A percentile compares a stretch with the other conserved stretches of the same genome.
Conservation (phyloP, 768 basidiomycete species). For the Agaricus subrufescens region DNA sequence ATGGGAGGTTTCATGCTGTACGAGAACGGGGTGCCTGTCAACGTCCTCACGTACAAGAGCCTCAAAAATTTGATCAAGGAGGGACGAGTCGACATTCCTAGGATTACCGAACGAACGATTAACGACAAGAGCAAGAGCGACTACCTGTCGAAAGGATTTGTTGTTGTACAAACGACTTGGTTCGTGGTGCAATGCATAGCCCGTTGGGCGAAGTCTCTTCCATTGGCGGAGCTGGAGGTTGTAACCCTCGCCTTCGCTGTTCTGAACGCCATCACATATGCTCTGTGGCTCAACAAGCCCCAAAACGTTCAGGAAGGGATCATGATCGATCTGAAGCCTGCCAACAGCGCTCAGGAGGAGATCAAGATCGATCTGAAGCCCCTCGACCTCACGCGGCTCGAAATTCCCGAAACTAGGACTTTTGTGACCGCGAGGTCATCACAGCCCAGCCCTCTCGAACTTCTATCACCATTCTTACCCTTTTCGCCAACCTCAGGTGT, state of each 20-base stretch:
- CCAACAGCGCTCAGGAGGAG: not conserved
- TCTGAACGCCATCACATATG: not conserved
- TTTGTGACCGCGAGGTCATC: not conserved
- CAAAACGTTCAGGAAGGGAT: not conserved
- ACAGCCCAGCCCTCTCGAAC: not conserved
- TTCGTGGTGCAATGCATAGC: conserved; percentile 13
- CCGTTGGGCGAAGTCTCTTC: not conserved
- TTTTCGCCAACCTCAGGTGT: not conserved
- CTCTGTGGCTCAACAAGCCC: conserved; percentile 1
- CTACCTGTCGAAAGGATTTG: conserved; percentile 17
- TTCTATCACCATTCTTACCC: no score
- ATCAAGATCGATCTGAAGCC: not conserved
- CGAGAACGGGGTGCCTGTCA: not conserved
- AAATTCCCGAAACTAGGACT: no score
- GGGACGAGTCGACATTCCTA: conserved; percentile 7
- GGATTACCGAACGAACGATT: conserved; percentile 14
- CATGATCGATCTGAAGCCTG: not conserved
- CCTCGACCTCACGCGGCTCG: no score
- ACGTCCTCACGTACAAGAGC: conserved; percentile 3
- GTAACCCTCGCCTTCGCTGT: not conserved
- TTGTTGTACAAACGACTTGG: conserved; percentile 19
- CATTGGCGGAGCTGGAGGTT: conserved; percentile 1
- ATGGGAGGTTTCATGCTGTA: conserved; percentile 13
- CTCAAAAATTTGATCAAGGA: not conserved
- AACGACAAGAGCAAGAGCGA: conserved; percentile 22